Base-by-base conservation (phyloP, 1,284 basidiomycete species). In the Leccinum idahoense region DNA sequence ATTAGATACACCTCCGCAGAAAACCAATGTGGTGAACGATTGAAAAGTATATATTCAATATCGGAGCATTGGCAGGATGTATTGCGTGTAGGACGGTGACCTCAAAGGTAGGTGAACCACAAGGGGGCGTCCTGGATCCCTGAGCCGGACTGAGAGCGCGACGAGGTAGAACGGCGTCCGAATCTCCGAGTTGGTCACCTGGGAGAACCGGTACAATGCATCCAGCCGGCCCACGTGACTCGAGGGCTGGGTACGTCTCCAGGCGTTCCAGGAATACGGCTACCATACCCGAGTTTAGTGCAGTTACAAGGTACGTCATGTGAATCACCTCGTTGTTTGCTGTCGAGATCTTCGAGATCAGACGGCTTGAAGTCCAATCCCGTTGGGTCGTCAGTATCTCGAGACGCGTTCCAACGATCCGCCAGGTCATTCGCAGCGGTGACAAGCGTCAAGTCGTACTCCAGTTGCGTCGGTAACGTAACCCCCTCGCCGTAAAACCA, bases 401-500 rank as follows among this genome's bases (percentile, higher is more conserved):
- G 85, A 4, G 90, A 84, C 4, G 78, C 77, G 66, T 92, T 81
- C 96, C 96, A 98, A 59, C 84, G 80, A 18, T 81, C 81, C 0
- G 96, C 96, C 14, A 98, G 84, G 2, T 73, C 76, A 66, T 87
- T 87, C 2, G 89, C 86, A 59, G 84, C 79, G 65, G 88, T 82
- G 0, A 93, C 93, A 8, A 98, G 81, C 1, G 89, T 85, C 49
- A 85, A 81, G 72, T 98, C 94, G 71, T 96, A 98, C 67, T 89
- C 80, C 77, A 94, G 82, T 71, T 90, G n/a, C 3, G 89, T 90
- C 0, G 93, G 94, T 12, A 97, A 82, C 63, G 86, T 79, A 5
- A 81, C 68, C 3, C 95, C 94, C 74, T 92, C 88, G 32, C 94
- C 95, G 70, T 93, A 86, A 58, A 97, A 81, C 96, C 95, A 98